phyloP scores from a whole-genome alignment of 1,284 basidiomycete species.

The Austroboletus novae-zelandiae region DNA sequence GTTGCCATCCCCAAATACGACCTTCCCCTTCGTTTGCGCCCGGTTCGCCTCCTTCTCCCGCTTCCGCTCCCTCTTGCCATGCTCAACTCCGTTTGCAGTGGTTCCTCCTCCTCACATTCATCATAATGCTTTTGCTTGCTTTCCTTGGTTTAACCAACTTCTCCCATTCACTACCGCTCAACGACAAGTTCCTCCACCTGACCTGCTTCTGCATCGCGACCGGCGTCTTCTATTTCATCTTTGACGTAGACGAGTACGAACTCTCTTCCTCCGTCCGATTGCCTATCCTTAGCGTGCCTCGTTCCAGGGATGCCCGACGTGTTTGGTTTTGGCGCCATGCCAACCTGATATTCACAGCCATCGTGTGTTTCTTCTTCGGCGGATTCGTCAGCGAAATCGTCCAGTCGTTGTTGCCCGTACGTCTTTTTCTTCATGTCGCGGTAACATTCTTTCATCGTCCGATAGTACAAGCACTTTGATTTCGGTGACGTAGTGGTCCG shows the following conservation, averaged over 20 bases:
- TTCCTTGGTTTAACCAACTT: constrained; percentile 75
- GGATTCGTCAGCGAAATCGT: constrained; percentile 85
- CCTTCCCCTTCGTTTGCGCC: constrained; percentile 68
- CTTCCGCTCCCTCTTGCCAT: neutral
- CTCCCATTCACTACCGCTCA: constrained; percentile 62
- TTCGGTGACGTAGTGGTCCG: constrained; percentile 72
- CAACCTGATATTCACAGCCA: constrained; percentile 62
- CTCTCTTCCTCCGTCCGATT: neutral
- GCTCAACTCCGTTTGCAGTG: constrained; percentile 45
- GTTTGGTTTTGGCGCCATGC: constrained; percentile 86
- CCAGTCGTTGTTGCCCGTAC: constrained; percentile 76
- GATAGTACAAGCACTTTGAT: constrained; percentile 76
- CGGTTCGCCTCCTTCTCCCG: constrained; percentile 44
- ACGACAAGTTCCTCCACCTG: constrained; percentile 85
- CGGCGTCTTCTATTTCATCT: constrained; percentile 81
- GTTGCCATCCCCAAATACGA: constrained; percentile 63
- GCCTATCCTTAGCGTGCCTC: neutral
- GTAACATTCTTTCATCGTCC: constrained; percentile 1
- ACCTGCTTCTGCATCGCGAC: constrained; percentile 78
- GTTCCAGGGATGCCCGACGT: constrained; percentile 60
- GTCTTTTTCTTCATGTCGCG: neutral
- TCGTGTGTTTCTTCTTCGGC: constrained; percentile 76
- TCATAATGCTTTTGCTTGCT: constrained; percentile 65
- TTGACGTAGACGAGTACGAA: constrained; percentile 82
- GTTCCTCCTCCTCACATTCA: constrained; percentile 66